phyloP scores from a whole-genome alignment of 2,329 filamentous ascomycete species.

The Neofusicoccum laricinum region DNA sequence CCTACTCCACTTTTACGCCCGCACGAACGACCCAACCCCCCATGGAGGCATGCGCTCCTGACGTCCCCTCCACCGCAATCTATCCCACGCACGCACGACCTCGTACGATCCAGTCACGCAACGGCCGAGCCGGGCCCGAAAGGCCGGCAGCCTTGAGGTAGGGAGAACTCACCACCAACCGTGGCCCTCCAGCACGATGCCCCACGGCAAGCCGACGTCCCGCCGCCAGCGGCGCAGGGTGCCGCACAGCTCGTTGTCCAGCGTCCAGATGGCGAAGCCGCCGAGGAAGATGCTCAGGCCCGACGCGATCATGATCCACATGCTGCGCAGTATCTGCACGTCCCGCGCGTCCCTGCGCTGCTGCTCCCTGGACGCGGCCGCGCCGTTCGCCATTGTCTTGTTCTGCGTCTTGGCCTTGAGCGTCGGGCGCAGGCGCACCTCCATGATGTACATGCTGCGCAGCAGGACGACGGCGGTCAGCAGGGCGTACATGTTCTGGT shows the following conservation, averaged over 20 bases:
- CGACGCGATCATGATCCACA: conserved; percentile 73
- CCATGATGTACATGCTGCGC: conserved; percentile 76
- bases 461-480: conserved; percentile 69
- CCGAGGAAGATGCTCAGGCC: conserved; percentile 70
- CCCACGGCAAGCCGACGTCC: conserved; percentile 73
- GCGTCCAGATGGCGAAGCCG: conserved; percentile 73
- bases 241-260: conserved; percentile 75
- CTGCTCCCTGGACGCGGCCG: conserved; percentile 22
- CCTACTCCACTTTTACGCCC: too few relatives aligned
- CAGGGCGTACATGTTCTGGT: conserved; percentile 74
- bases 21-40: too few relatives aligned
- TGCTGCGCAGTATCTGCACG: conserved; percentile 57
- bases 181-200: conserved; percentile 69
- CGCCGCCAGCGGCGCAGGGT: conserved; percentile 64
- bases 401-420: conserved; percentile 35
- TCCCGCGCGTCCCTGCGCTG: conserved; percentile 55
- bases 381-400: background rate
- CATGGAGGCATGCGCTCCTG: too few relatives aligned
- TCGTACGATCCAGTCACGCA: background rate
- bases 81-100: background rate
- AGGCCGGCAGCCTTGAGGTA: background rate
- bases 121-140: background rate
- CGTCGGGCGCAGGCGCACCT: conserved; percentile 59
- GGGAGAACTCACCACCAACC: conserved; percentile 62
- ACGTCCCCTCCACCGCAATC: too few relatives aligned